Evolutionary conservation across 2,329 filamentous ascomycete genomes (phyloP).

Genomic region (Penicillium sp.): DNA sequence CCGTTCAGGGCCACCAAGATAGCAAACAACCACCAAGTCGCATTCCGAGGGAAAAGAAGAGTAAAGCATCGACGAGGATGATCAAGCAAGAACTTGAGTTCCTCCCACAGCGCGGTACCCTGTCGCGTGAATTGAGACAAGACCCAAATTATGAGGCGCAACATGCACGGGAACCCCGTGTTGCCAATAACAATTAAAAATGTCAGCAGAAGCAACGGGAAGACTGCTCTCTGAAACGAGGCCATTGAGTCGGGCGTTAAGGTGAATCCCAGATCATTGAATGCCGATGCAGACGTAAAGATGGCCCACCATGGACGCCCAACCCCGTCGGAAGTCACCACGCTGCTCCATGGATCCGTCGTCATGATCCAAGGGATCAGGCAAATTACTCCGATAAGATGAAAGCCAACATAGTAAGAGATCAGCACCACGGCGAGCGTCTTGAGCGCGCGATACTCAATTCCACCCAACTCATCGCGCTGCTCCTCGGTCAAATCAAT

Average conservation of each 20-base stretch:
- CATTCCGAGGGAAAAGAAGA: conserved; percentile 81
- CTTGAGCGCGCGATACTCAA: conserved; percentile 92
- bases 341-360: conserved; percentile 60
- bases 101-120: conserved; percentile 78
- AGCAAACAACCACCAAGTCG: conserved; percentile 95
- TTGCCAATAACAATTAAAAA: conserved; percentile 95
- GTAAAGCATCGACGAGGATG: conserved; percentile 97
- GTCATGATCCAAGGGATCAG: conserved; percentile 79
- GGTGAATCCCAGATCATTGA: conserved; percentile 94
- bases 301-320: conserved; percentile 85
- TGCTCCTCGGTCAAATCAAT: conserved; percentile 85
- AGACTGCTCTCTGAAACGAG: conserved; percentile 76
- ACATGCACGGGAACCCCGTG: conserved; percentile 92
- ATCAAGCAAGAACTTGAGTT: conserved; percentile 85
- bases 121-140: conserved; percentile 66
- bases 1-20: conserved; percentile 80
- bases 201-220: conserved; percentile 73
- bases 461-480: conserved; percentile 90
- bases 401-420: conserved; percentile 81
- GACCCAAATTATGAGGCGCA: conserved; percentile 90
- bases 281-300: conserved; percentile 83
- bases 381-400: conserved; percentile 71
- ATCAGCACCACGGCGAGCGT: conserved; percentile 77
- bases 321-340: conserved; percentile 65
- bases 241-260: conserved; percentile 93